phyloP scores from a whole-genome alignment of 1,139 yeast species.

The Debaryomycetaceae sp. region DNA sequence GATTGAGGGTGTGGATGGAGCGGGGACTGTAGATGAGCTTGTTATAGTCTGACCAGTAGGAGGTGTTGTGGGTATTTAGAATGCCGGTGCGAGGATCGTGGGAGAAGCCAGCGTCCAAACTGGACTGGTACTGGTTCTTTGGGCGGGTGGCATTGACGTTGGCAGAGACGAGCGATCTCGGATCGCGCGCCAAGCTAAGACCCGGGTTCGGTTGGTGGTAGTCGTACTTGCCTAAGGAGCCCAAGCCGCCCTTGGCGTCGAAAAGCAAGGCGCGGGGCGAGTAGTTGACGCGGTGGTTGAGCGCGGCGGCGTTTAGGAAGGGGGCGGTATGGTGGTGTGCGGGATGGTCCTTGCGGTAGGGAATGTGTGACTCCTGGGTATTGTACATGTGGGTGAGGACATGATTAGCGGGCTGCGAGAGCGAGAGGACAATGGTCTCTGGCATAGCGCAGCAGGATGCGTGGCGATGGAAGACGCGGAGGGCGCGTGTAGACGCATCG shows the following conservation, averaged over 20 bases:
- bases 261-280: constrained; percentile 72
- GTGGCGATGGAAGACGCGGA: constrained; percentile 1
- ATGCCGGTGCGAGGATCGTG: constrained; percentile 7
- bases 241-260: constrained; percentile 63
- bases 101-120: constrained; percentile 41
- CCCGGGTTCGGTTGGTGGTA: constrained; percentile 20
- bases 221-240: constrained; percentile 45
- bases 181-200: constrained; percentile 5
- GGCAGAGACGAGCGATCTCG: constrained; percentile 3
- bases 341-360: constrained; percentile 25
- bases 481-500: not conserved
- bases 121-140: constrained; percentile 50
- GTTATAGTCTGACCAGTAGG: constrained; percentile 77
- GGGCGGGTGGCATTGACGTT: constrained; percentile 6
- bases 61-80: constrained; percentile 32
- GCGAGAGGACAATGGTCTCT: constrained; percentile 60
- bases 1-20: constrained; percentile 38
- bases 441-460: constrained; percentile 32
- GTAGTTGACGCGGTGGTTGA: constrained; percentile 45
- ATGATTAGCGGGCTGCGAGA: constrained; percentile 67
- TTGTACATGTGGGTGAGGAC: constrained; percentile 71
- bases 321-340: constrained; percentile 20
- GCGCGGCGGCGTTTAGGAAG: constrained; percentile 22
- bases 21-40: constrained; percentile 58
- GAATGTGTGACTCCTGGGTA: constrained; percentile 58